Evolutionary conservation across 495 filamentous ascomycete genomes (phyloP).

Genomic region (Penicillium flavigenum): DNA sequence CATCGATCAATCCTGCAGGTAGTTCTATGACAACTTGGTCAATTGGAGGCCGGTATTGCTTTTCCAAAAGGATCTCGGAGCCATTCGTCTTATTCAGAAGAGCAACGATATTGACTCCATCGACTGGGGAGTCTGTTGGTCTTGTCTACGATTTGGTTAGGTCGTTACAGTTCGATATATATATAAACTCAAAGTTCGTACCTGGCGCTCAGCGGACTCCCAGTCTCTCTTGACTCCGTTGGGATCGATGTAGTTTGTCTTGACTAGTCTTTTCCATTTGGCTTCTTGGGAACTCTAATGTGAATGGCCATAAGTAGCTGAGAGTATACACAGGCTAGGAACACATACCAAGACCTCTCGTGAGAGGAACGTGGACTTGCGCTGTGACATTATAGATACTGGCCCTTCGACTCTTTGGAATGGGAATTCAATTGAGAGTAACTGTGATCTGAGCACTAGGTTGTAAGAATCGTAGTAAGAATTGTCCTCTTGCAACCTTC

Average conservation of each 20-base stretch:
- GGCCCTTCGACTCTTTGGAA: background rate
- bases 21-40: slow-evolving; percentile 70
- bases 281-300: slow-evolving; percentile 49
- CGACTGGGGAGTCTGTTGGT: slow-evolving; percentile 61
- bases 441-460: background rate
- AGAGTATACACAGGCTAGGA: background rate
- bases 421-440: background rate
- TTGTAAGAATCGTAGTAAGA: background rate
- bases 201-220: slow-evolving; percentile 70
- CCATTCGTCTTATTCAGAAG: slow-evolving; percentile 66
- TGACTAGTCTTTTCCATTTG: slow-evolving; percentile 64
- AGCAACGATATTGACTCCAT: slow-evolving; percentile 80
- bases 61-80: slow-evolving; percentile 70
- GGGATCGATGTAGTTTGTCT: slow-evolving; percentile 66
- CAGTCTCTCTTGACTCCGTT: slow-evolving; percentile 61
- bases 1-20: slow-evolving; percentile 78
- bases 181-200: slow-evolving; percentile 7
- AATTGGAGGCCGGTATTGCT: slow-evolving; percentile 76
- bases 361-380: slow-evolving; percentile 5
- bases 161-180: background rate
- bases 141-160: slow-evolving; percentile 45
- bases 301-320: background rate
- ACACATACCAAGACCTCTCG: slow-evolving; percentile 10
- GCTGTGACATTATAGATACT: background rate
- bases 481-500: background rate